A percentile compares a stretch with the other conserved stretches of the same genome.
These are phyloP conservation scores for Spathaspora hagerdaliae DNA, from an alignment of 805 yeast species.

Conservation along the genomic window DNA sequence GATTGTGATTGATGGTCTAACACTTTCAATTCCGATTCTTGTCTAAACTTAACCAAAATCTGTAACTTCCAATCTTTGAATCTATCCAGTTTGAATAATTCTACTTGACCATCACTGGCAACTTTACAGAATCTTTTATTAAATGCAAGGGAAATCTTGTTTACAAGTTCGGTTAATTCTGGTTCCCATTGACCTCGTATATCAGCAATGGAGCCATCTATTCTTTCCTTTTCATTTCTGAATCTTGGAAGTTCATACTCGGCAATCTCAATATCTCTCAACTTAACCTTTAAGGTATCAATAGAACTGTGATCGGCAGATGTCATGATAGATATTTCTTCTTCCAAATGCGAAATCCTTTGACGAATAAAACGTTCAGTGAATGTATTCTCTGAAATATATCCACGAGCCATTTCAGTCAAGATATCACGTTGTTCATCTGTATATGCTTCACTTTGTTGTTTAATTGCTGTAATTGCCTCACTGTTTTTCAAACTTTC, in stretches of 20 bases:
- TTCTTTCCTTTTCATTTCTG: slow-evolving; percentile 16
- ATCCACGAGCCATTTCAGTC: slow-evolving; percentile 34
- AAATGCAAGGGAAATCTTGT: slow-evolving; percentile 60
- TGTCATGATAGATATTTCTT: slow-evolving; percentile 38
- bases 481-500: slow-evolving; percentile 37
- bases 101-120: slow-evolving; percentile 85
- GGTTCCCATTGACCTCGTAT: slow-evolving; percentile 58
- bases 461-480: slow-evolving; percentile 32
- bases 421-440: slow-evolving; percentile 37
- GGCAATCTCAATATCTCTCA: slow-evolving; percentile 28
- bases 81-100: slow-evolving; percentile 48
- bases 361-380: slow-evolving; percentile 34
- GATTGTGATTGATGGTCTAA: slow-evolving; percentile 88
- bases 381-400: slow-evolving; percentile 33
- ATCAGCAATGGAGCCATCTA: slow-evolving; percentile 33
- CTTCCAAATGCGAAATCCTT: slow-evolving; percentile 42
- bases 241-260: slow-evolving; percentile 37
- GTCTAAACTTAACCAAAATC: slow-evolving; percentile 82
- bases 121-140: slow-evolving; percentile 62
- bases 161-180: slow-evolving; percentile 49
- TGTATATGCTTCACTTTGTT: slow-evolving; percentile 33
- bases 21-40: slow-evolving; percentile 61
- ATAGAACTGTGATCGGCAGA: slow-evolving; percentile 35
- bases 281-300: slow-evolving; percentile 36
- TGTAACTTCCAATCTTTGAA: slow-evolving; percentile 79